Base-by-base conservation (phyloP, 306 rosid species). In the Prosopis cineraria region DNA sequence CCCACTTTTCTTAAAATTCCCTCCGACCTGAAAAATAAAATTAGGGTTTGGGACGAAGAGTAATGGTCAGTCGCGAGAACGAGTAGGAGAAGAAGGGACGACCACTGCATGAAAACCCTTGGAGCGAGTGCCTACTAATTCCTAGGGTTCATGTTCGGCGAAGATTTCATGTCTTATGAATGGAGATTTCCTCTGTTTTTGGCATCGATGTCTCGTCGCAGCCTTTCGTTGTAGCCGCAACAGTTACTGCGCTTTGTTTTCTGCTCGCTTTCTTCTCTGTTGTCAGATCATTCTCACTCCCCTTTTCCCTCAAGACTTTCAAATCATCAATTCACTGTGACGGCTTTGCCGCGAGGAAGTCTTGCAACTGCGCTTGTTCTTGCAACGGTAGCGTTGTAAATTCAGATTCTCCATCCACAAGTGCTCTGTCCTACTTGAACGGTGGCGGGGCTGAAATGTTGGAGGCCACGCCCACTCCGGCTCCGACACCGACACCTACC, bases 131-230 rank as follows among this genome's bases (percentile, higher is more conserved):
- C 68, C 43, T 5, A 20, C 37, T 52, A n/a, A 34, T 59, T 47
- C 62, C 78, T 88, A 86, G 94, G 91, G 93, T 88, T 91, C 77
- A 85, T 87, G 94, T 87, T 85, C 75, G 79, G 65, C 65, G 81
- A 12, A 82, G 94, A 87, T 90, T 96, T 93, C 84, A 96, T 93
- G 99, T 91, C 97, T 89, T 84, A 50, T 83, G 84, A 88, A 96
- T 96, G 98, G 99, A 93, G 84, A 86, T 86, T 82, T 69, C 82
- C 83, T 84, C 87, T 67, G 16, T 66, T 66, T 40, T 83, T 67
- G 67, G 73, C 65, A 52, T 78, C 79, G 74, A 78, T 56, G 36
- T 80, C 69, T 82, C 85, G 1, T 84, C 93, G 10, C 93, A 87
- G 40, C 81, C 90, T 7, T 85, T 87, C 76, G 43, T 82, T 75